Evolutionary conservation across 2,329 filamentous ascomycete genomes (phyloP).

Genomic region (Shiraia bambusicola): DNA sequence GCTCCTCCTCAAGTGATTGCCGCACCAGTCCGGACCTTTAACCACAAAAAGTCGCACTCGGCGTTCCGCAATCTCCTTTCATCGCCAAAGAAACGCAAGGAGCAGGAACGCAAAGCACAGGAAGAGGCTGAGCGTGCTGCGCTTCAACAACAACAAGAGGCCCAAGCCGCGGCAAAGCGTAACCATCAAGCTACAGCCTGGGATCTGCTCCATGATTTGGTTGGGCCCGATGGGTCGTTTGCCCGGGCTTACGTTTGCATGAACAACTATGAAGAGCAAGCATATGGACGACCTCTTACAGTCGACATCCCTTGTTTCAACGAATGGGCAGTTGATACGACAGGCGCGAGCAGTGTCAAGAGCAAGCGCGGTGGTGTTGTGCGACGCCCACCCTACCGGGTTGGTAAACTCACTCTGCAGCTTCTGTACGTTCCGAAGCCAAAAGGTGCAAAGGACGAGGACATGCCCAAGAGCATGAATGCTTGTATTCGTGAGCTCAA

Average conservation of each 20-base stretch:
- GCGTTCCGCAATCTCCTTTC: slow-evolving; percentile 83
- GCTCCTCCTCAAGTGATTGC: slow-evolving; percentile 46
- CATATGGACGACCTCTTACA: slow-evolving; percentile 83
- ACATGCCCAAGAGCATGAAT: slow-evolving; percentile 99
- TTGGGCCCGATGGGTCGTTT: slow-evolving; percentile 91
- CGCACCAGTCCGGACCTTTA: slow-evolving; percentile 65
- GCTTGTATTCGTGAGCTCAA: slow-evolving; percentile 90
- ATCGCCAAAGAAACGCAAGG: slow-evolving; percentile 95
- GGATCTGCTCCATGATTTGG: slow-evolving; percentile 82
- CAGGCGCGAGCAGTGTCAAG: slow-evolving; percentile 79
- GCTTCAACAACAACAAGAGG: slow-evolving; percentile 44
- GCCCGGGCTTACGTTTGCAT: slow-evolving; percentile 90
- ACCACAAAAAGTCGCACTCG: slow-evolving; percentile 68
- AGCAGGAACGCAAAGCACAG: slow-evolving; percentile 80
- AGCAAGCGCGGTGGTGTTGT: slow-evolving; percentile 82
- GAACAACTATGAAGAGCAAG: slow-evolving; percentile 85
- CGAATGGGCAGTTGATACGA: slow-evolving; percentile 93
- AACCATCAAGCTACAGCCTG: slow-evolving; percentile 69
- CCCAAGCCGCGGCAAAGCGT: slow-evolving; percentile 54
- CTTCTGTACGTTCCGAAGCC: slow-evolving; percentile 93
- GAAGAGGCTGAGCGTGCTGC: slow-evolving; percentile 77
- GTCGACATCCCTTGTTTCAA: slow-evolving; percentile 96
- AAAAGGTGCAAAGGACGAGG: slow-evolving; percentile 81
- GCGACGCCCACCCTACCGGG: slow-evolving; percentile 85
- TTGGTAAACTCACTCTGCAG: slow-evolving; percentile 92